phyloP scores from a whole-genome alignment of 441 rosid genomes.

The Jatropha podagrica region DNA sequence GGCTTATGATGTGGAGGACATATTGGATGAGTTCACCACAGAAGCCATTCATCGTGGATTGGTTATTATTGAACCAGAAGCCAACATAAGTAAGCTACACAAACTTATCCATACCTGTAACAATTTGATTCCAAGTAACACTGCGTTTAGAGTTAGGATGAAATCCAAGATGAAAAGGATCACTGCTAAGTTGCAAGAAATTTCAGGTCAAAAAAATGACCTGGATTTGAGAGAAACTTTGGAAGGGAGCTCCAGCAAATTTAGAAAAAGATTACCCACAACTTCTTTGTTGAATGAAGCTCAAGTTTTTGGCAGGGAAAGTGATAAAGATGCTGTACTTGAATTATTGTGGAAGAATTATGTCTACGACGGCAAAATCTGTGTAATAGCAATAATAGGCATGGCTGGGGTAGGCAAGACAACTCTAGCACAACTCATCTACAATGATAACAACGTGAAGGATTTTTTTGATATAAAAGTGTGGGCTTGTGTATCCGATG shows the following conservation, averaged over 20 bases:
- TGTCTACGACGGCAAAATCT: no score
- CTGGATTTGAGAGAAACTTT: slow-evolving; percentile 1
- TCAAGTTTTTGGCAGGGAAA: slow-evolving; percentile 8
- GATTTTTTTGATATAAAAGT: slow-evolving; percentile 16
- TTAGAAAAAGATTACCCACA: not conserved
- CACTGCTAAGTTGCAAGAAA: slow-evolving; percentile 6
- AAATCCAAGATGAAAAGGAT: not conserved
- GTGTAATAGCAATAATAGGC: not conserved
- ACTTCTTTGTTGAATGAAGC: slow-evolving; percentile 18
- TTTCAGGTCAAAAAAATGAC: not conserved
- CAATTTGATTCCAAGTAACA: not conserved
- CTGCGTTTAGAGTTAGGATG: not conserved
- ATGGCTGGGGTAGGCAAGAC: slow-evolving; percentile 25
- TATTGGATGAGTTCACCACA: slow-evolving; percentile 22
- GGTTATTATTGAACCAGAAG: not conserved
- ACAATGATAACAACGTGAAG: slow-evolving; percentile 10
- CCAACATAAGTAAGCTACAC: slow-evolving; percentile 11
- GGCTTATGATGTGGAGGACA: slow-evolving; percentile 27
- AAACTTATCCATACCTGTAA: not conserved
- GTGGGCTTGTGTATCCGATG: slow-evolving; percentile 30
- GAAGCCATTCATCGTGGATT: slow-evolving; percentile 12
- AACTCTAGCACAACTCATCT: slow-evolving; percentile 25
- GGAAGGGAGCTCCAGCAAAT: not conserved
- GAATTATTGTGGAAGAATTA: no score
- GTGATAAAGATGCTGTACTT: no score